Conservation (phyloP, 2,329 filamentous ascomycete species). For the Diaporthe amygdali region DNA sequence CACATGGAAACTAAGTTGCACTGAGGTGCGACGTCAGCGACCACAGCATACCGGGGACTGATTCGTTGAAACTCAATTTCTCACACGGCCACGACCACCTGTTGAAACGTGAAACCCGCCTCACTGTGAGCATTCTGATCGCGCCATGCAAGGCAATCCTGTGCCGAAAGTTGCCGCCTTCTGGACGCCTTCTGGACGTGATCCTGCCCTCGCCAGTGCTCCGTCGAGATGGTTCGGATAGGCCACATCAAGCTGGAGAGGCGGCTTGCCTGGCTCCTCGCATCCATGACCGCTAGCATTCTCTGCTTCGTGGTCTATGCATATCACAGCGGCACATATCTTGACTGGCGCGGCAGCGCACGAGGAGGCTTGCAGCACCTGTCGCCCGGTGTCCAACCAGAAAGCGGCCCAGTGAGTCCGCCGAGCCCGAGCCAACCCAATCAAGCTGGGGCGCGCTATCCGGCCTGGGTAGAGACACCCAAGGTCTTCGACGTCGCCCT, state of each 20-base stretch:
- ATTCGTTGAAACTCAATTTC: neutral
- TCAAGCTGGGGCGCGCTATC: neutral
- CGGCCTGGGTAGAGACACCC: constrained; percentile 21
- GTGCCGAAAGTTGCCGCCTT: neutral
- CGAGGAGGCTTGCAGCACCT: neutral
- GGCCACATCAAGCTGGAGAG: neutral
- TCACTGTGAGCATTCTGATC: neutral
- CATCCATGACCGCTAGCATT: neutral
- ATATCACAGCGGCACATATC: neutral
- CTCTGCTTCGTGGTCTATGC: neutral
- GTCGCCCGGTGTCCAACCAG: neutral
- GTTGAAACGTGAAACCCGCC: neutral
- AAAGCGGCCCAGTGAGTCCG: neutral
- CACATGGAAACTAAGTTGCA: neutral
- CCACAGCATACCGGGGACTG: neutral
- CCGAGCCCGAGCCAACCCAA: neutral
- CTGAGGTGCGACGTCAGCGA: constrained; percentile 6
- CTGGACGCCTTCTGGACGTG: neutral
- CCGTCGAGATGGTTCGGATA: neutral
- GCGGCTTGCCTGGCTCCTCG: constrained; percentile 8
- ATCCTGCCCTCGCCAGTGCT: neutral
- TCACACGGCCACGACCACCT: neutral
- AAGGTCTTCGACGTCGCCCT: neutral
- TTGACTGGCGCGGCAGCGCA: neutral
- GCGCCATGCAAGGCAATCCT: neutral